Evolutionary conservation across 2,329 filamentous ascomycete genomes (phyloP).

Genomic region (Geoglossum cookeanum): DNA sequence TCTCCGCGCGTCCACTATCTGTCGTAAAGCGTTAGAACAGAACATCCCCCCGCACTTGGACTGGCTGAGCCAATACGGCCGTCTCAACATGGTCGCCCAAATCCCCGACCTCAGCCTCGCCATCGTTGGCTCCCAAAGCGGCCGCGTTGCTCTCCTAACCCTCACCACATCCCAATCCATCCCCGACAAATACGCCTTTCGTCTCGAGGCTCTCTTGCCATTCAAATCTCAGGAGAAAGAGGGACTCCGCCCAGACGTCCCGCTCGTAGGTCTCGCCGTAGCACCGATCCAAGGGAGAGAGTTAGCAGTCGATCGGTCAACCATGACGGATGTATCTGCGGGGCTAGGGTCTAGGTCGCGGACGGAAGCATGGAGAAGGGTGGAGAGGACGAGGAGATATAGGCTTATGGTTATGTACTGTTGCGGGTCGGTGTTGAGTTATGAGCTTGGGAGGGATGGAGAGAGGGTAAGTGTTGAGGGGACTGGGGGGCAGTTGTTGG

Average conservation of each 20-base stretch:
- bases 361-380: constrained; percentile 19
- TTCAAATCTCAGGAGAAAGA: constrained; percentile 28
- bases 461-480: background rate
- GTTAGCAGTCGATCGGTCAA: constrained; percentile 8
- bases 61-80: constrained; percentile 22
- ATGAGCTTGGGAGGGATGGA: constrained; percentile 27
- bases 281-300: constrained; percentile 35
- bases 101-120: constrained; percentile 55
- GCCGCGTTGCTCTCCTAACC: constrained; percentile 41
- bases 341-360: background rate
- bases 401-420: constrained; percentile 36
- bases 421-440: constrained; percentile 37
- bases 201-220: constrained; percentile 38
- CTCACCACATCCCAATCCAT: constrained; percentile 29
- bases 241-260: constrained; percentile 23
- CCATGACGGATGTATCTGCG: background rate
- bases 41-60: constrained; percentile 6
- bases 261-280: constrained; percentile 35
- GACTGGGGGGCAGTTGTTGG: background rate
- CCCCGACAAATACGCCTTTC: constrained; percentile 25
- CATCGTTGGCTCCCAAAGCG: constrained; percentile 45
- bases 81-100: constrained; percentile 41
- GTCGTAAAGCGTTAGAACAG: constrained; percentile 14
- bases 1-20: constrained; percentile 11
- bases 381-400: constrained; percentile 24